Conservation (phyloP, 345 rosid species). For the Populus davidiana region DNA sequence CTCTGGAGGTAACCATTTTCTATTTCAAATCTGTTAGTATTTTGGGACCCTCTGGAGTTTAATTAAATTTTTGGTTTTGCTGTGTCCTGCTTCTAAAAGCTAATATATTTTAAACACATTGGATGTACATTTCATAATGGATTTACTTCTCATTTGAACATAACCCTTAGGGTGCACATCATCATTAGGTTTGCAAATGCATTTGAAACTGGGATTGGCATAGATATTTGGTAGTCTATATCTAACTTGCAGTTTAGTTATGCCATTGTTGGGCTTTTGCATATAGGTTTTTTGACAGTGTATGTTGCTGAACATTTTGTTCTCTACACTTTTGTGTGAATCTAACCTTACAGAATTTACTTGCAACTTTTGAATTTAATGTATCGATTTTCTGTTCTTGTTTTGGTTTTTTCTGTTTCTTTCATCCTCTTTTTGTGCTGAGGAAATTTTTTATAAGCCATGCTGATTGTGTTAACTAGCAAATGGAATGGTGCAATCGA, state of each 20-base stretch:
- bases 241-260: not conserved
- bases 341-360: not conserved
- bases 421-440: too few relatives aligned
- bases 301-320: not conserved
- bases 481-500: not conserved
- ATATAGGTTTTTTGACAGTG: not conserved
- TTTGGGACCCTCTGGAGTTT: not conserved
- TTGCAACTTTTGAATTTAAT: not conserved
- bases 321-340: not conserved
- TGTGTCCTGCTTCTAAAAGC: not conserved
- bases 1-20: conserved; percentile 63
- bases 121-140: not conserved
- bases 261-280: not conserved
- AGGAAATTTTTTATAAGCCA: not conserved
- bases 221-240: not conserved
- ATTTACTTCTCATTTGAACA: not conserved
- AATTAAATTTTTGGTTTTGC: not conserved
- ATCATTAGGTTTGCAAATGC: not conserved
- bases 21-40: not conserved
- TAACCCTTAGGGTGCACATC: not conserved
- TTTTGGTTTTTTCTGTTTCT: not conserved
- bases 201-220: not conserved
- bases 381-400: not conserved
- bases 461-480: not conserved
- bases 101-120: not conserved